phyloP scores from a whole-genome alignment of 371 early-diverging fungal genomes.

The Choanephora cucurbitarum region DNA sequence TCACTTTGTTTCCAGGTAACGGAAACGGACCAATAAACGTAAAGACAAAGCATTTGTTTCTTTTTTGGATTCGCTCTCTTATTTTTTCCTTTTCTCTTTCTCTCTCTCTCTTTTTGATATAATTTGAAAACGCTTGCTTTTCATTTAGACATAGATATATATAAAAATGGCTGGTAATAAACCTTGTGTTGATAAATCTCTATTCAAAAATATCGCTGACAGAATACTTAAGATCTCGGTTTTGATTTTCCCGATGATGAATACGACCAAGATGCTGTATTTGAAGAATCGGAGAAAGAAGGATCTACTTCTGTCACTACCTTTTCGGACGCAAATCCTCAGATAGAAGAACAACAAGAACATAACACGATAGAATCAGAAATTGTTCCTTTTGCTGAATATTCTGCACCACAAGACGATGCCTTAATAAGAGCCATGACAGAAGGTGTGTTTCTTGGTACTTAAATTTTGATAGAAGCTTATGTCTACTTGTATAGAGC shows the following conservation, averaged over 20 bases:
- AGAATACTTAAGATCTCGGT: constrained; percentile 39
- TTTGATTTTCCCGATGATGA: constrained; percentile 50
- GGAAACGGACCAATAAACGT: neutral
- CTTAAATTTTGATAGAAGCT: too few relatives aligned
- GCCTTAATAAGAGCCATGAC: constrained; percentile 5
- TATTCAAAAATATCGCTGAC: neutral
- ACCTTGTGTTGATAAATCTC: neutral
- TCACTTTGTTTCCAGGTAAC: too few relatives aligned
- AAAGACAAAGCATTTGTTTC: neutral
- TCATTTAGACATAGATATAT: too few relatives aligned
- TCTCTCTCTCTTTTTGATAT: neutral
- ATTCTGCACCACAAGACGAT: neutral
- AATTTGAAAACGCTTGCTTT: too few relatives aligned
- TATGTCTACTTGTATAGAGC: constrained; percentile 11
- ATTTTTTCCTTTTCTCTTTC: neutral
- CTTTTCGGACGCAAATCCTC: too few relatives aligned
- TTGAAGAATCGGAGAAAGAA: constrained; percentile 13
- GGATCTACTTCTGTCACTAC: neutral
- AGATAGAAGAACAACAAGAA: neutral
- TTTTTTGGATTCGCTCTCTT: neutral
- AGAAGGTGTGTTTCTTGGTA: constrained; percentile 1
- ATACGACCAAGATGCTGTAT: constrained; percentile 27
- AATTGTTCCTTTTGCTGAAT: neutral
- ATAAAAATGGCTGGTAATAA: constrained; percentile 17
- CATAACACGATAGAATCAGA: constrained; percentile 3